A percentile compares a stretch with the other conserved stretches of the same genome.
Evolutionary conservation across 768 basidiomycete genomes (phyloP).

Genomic region (Multifurca ochricompacta): DNA sequence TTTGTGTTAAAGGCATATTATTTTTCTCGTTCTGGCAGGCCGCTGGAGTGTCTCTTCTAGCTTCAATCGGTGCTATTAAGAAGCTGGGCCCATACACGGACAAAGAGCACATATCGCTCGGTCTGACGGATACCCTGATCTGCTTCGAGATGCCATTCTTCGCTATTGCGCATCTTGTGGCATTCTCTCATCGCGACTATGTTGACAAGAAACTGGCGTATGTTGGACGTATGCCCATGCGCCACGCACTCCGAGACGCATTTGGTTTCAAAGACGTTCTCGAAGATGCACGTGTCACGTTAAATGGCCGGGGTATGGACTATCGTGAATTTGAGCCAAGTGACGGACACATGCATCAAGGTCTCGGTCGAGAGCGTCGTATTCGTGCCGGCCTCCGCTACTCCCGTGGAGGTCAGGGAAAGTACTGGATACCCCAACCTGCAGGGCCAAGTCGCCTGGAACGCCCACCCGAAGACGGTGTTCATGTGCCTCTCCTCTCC

Average conservation of each 20-base stretch:
- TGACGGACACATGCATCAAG: conserved; percentile 88
- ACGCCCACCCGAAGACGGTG: conserved; percentile 40
- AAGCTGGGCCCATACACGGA: conserved; percentile 84
- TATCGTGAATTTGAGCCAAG: conserved; percentile 96
- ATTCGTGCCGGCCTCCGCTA: conserved; percentile 92
- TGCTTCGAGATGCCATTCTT: conserved; percentile 98
- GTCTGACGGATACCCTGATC: conserved; percentile 84
- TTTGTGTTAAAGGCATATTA: conserved; percentile 96
- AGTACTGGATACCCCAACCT: conserved; percentile 92
- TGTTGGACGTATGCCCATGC: conserved; percentile 85
- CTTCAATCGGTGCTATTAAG: conserved; percentile 68
- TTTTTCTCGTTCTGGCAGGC: conserved; percentile 99
- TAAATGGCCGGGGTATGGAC: conserved; percentile 85
- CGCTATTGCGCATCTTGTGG: conserved; percentile 90
- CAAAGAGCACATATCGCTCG: conserved; percentile 81
- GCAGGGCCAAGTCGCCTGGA: conserved; percentile 34
- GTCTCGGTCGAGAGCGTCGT: conserved; percentile 73
- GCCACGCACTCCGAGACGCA: conserved; percentile 80
- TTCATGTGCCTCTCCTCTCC: conserved; percentile 67
- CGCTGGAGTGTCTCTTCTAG: conserved; percentile 78
- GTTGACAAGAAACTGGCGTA: conserved; percentile 53
- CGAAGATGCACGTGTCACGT: conserved; percentile 74
- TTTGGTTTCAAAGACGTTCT: conserved; percentile 82
- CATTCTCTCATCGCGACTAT: conserved; percentile 88
- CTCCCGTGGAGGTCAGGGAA: conserved; percentile 78